These are phyloP conservation scores for Leccinum olivaceopallidum DNA, from an alignment of 768 basidiomycete genomes.

Conservation along the genomic window DNA sequence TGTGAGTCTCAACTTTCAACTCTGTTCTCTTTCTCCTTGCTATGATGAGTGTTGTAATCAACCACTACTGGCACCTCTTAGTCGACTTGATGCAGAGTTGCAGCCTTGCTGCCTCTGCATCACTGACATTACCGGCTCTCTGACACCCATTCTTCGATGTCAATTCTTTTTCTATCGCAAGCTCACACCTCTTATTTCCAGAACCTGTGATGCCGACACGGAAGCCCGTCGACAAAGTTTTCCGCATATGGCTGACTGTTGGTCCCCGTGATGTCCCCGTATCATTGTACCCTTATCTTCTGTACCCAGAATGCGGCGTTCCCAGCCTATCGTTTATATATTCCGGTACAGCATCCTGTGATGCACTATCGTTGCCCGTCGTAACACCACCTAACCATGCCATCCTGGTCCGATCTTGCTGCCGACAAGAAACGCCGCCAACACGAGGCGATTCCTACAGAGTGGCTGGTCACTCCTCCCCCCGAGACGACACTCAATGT, in stretches of 20 bases:
- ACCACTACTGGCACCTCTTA: conserved; percentile 88
- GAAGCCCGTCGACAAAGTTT: neutral
- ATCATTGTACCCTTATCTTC: conserved; percentile 13
- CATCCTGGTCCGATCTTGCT: conserved; percentile 52
- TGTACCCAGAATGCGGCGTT: neutral
- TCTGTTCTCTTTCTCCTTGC: neutral
- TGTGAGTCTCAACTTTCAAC: conserved; percentile 17
- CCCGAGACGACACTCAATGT: conserved; percentile 52
- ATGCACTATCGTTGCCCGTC: neutral
- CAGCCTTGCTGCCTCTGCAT: conserved; percentile 43
- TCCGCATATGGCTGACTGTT: neutral
- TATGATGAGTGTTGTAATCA: conserved; percentile 79
- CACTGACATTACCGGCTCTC: conserved; percentile 79
- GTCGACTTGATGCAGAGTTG: conserved; percentile 63
- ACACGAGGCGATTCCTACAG: conserved; percentile 55
- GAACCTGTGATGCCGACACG: neutral
- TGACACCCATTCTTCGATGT: conserved; percentile 33
- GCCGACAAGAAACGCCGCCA: conserved; percentile 57
- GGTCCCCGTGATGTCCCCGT: conserved; percentile 3
- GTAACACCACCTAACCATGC: conserved; percentile 9
- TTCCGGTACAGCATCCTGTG: neutral
- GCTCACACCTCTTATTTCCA: conserved; percentile 23
- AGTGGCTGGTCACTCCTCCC: conserved; percentile 60
- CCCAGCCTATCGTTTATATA: conserved; percentile 11
- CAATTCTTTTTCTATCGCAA: neutral